Evolutionary conservation across 768 basidiomycete species (phyloP), one percentile per base, ranked within the genome.

Genomic region (Termitomyces eurrhizus): DNA sequence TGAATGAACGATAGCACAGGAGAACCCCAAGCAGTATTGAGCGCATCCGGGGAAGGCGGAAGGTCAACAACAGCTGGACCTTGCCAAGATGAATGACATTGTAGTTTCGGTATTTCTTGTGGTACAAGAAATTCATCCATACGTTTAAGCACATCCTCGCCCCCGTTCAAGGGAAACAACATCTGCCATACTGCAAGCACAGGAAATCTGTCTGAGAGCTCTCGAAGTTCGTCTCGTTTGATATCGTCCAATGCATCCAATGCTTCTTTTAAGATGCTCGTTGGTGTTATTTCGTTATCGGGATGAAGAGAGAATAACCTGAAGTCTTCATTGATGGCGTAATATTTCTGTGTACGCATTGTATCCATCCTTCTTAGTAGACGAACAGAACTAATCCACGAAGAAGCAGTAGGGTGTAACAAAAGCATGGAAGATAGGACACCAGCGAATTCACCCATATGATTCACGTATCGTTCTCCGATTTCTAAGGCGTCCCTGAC

Each of bases 171-270:
- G 13, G 49, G 29, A 36, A 60, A 56, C 9, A 60, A 51, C 48
- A 56, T 42, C 29, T 60, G 54, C 59, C 59, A 60, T 8, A 56
- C 49, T 7, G 54, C 59, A 14, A 60, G 53, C 13, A 41, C 7
- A 36, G 54, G 54, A 33, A 51, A 60, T 48, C 41, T 56, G 2
- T 26, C 0, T 7, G n/a, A 14, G 4, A 37, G n/a, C 11, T 60
- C 24, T 13, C 18, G 21, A 7, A 55, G 41, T 0, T 56, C 14
- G 18, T 50, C 29, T 49, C 37, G 59, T 36, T 46, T 11, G 21
- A 11, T 7, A 26, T 60, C 14, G 8, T 41, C 24, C 52, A 56
- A 13, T 5, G 54, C 35, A 7, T 56, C 39, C 59, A 54, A 60
- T 0, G 53, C 46, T 14, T 26, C 59, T 39, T 54, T 29, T n/a